Evolutionary conservation across 495 filamentous ascomycete species (phyloP).

Genomic region (Pyronema omphalodes): DNA sequence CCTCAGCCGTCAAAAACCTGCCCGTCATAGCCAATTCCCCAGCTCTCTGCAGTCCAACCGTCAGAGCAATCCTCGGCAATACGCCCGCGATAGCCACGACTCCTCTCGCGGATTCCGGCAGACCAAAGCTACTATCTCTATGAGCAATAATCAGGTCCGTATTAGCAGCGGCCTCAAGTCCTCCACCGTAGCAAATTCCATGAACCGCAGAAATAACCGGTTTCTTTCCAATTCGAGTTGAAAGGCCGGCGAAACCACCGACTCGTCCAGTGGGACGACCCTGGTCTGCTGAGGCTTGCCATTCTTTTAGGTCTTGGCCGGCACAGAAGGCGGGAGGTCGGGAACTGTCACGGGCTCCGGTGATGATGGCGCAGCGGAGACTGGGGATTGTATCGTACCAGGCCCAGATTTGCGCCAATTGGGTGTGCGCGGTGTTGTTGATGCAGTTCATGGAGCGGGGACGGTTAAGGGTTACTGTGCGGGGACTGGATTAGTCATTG

Average conservation of each 20-base stretch:
- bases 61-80: slow-evolving; percentile 52
- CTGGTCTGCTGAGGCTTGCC: slow-evolving; percentile 15
- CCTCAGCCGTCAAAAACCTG: slow-evolving; percentile 34
- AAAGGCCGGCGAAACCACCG: slow-evolving; percentile 25
- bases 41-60: slow-evolving; percentile 47
- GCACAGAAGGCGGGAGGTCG: slow-evolving; percentile 38
- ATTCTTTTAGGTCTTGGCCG: slow-evolving; percentile 37
- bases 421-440: slow-evolving; percentile 31
- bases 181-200: slow-evolving; percentile 57
- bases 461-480: slow-evolving; percentile 38
- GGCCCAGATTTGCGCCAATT: slow-evolving; percentile 33
- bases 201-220: slow-evolving; percentile 61
- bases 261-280: not conserved
- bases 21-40: slow-evolving; percentile 54
- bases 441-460: slow-evolving; percentile 41
- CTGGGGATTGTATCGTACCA: slow-evolving; percentile 42
- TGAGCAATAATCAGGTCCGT: slow-evolving; percentile 50
- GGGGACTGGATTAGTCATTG: not conserved
- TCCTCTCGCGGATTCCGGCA: slow-evolving; percentile 53
- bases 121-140: slow-evolving; percentile 34
- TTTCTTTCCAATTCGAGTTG: slow-evolving; percentile 30
- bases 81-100: slow-evolving; percentile 53
- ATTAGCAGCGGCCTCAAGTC: slow-evolving; percentile 53
- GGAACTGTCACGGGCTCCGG: slow-evolving; percentile 26
- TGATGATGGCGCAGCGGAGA: slow-evolving; percentile 39